Percentiles rank a stretch among this genome's conserved stretches.
These are phyloP conservation scores for Pichia californica DNA, from an alignment of 805 yeast genomes.

Conservation along the genomic window DNA sequence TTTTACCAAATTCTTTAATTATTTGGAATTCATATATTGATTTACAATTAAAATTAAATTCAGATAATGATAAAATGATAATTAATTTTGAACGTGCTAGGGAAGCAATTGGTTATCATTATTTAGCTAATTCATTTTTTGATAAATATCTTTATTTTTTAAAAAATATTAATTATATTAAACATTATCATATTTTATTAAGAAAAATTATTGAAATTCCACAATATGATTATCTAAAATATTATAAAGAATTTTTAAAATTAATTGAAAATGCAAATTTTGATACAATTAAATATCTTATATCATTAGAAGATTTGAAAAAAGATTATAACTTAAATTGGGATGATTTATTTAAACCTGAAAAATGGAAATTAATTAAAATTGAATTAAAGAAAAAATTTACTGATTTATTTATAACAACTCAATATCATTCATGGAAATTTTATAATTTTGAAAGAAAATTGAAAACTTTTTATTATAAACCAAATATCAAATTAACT, in stretches of 20 bases:
- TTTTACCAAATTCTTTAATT: constrained; percentile 38
- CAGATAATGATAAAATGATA: constrained; percentile 29
- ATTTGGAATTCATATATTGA: constrained; percentile 46
- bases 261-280: constrained; percentile 31
- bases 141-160: constrained; percentile 42
- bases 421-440: constrained; percentile 47
- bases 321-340: constrained; percentile 16
- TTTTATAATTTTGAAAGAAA: constrained; percentile 43
- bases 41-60: constrained; percentile 30
- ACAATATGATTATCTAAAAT: constrained; percentile 43
- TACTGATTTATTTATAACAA: constrained; percentile 48
- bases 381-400: constrained; percentile 39
- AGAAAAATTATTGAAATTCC: constrained; percentile 52
- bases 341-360: constrained; percentile 20
- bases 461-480: constrained; percentile 33
- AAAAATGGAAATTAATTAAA: constrained; percentile 20
- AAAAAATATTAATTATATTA: constrained; percentile 18
- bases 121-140: constrained; percentile 45
- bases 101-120: constrained; percentile 44
- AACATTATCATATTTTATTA: constrained; percentile 36
- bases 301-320: constrained; percentile 20
- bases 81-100: constrained; percentile 42
- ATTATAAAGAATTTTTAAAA: constrained; percentile 34
- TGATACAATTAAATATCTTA: constrained; percentile 21
- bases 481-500: constrained; percentile 27